Evolutionary conservation across 306 rosid genomes (phyloP).

Genomic region (Herpetospermum pedunculosum): DNA sequence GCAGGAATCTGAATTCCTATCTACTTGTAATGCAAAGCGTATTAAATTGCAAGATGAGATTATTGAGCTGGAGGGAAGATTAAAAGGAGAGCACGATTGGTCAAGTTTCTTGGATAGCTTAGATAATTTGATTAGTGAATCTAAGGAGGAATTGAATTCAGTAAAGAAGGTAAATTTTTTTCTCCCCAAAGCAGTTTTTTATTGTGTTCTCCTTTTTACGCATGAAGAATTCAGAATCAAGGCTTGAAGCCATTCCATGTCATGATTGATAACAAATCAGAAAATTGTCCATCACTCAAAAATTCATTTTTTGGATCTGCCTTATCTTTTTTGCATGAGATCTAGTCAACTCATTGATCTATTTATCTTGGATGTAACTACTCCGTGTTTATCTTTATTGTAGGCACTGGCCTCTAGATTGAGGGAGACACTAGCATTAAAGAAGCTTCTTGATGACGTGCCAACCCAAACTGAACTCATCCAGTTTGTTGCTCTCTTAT

Average conservation of each 20-base stretch:
- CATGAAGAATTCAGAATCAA: neutral
- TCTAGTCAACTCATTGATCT: neutral
- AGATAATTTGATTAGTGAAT: slow-evolving; percentile 27
- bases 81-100: slow-evolving; percentile 28
- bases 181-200: neutral
- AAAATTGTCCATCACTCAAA: neutral
- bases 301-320: neutral
- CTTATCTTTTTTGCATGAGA: neutral
- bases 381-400: slow-evolving; percentile 8
- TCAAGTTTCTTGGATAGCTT: slow-evolving; percentile 30
- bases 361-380: neutral
- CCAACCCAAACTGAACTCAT: slow-evolving; percentile 72
- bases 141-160: slow-evolving; percentile 36
- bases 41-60: slow-evolving; percentile 38
- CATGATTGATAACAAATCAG: neutral
- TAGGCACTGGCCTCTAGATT: slow-evolving; percentile 57
- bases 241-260: neutral
- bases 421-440: slow-evolving; percentile 42
- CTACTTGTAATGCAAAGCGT: slow-evolving; percentile 21
- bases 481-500: slow-evolving; percentile 47
- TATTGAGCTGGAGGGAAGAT: slow-evolving; percentile 40
- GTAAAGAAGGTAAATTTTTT: slow-evolving; percentile 47
- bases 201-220: neutral
- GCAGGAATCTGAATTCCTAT: slow-evolving; percentile 39
- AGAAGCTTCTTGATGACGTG: slow-evolving; percentile 52